Evolutionary conservation across 1,284 basidiomycete species (phyloP).

Genomic region (Volvariella volvacea): DNA sequence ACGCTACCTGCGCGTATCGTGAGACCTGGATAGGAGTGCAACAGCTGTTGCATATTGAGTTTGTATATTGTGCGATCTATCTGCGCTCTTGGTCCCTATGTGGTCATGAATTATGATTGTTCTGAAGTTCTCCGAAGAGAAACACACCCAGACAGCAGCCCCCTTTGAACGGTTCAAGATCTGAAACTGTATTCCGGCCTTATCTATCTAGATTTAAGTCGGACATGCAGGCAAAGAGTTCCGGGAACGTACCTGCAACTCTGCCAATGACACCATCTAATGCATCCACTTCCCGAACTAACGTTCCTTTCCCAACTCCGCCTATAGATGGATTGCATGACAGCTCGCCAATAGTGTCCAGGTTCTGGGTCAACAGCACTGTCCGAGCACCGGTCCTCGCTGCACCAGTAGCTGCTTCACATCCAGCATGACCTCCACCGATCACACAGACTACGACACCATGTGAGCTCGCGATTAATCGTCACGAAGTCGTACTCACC

Average conservation of each 20-base stretch:
- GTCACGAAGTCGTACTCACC: constrained; percentile 3
- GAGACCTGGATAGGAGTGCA: constrained; percentile 63
- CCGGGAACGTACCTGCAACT: constrained; percentile 51
- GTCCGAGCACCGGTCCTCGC: constrained; percentile 80
- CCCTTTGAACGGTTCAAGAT: constrained; percentile 84
- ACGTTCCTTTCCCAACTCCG: constrained; percentile 84
- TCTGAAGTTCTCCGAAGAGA: background rate
- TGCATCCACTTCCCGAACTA: constrained; percentile 86
- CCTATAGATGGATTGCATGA: constrained; percentile 90
- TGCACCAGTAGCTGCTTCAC: constrained; percentile 83
- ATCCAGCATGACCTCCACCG: constrained; percentile 90
- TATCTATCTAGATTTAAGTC: constrained; percentile 42
- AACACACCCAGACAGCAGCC: constrained; percentile 77
- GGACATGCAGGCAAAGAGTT: background rate
- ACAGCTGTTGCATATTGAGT: constrained; percentile 65
- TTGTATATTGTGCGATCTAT: constrained; percentile 84
- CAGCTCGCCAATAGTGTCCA: constrained; percentile 80
- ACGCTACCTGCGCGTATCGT: constrained; percentile 70
- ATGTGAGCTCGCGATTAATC: background rate
- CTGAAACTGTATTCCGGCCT: constrained; percentile 83
- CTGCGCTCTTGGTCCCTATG: constrained; percentile 81
- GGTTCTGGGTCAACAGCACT: constrained; percentile 72
- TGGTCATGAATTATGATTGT: constrained; percentile 5
- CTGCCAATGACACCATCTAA: constrained; percentile 77
- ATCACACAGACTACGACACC: constrained; percentile 66